Percentiles rank a stretch among this genome's conserved stretches.
Evolutionary conservation across 441 rosid species (phyloP).

Genomic region (Manihot esculenta): DNA sequence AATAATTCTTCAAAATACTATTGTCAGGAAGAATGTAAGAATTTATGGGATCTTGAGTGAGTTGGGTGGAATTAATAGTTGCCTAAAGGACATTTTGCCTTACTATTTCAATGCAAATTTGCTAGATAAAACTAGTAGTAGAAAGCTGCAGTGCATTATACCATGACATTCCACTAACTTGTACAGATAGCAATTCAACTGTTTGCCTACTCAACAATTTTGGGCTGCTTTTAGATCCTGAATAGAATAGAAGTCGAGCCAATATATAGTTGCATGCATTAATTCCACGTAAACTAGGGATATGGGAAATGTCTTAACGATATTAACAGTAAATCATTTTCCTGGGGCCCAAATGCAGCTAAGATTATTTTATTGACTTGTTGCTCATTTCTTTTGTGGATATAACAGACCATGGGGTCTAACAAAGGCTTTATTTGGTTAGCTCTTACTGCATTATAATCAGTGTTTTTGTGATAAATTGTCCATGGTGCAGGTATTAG

Average conservation of each 20-base stretch:
- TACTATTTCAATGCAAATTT: constrained; percentile 1
- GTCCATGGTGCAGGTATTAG: constrained; percentile 61
- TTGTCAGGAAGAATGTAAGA: no score
- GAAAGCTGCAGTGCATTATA: neutral
- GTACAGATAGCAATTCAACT: neutral
- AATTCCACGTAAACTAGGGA: neutral
- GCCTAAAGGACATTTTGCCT: neutral
- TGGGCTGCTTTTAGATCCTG: neutral
- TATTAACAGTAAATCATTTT: neutral
- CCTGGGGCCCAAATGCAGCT: neutral
- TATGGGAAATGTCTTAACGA: neutral
- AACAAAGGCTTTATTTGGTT: constrained; percentile 3
- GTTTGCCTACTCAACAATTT: neutral
- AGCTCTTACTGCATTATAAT: constrained; percentile 13
- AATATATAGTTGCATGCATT: no score
- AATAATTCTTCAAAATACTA: neutral
- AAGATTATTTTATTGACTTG: neutral
- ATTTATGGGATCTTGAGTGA: neutral
- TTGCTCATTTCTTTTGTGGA: constrained; percentile 3
- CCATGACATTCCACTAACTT: neutral
- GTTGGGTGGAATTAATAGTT: neutral
- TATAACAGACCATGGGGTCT: constrained; percentile 1
- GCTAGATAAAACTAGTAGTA: neutral
- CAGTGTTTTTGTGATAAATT: constrained; percentile 6
- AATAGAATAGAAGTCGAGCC: neutral